These are phyloP conservation scores for Penicillium lividum DNA, from an alignment of 495 filamentous ascomycete genomes.

Conservation along the genomic window DNA sequence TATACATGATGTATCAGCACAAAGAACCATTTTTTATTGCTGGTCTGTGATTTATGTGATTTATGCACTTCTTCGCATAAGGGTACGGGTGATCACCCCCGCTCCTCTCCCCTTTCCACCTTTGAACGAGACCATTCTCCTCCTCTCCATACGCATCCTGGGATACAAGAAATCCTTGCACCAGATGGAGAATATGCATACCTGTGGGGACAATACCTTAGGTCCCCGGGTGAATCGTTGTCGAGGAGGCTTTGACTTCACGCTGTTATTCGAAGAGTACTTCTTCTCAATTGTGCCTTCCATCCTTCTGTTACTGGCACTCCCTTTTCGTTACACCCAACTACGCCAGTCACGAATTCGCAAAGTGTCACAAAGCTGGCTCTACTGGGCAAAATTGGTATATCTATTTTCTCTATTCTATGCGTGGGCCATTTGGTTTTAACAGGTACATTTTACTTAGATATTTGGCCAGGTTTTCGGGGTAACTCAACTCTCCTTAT, in stretches of 20 bases:
- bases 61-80: background rate
- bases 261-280: background rate
- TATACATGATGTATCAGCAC: background rate
- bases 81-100: background rate
- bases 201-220: background rate
- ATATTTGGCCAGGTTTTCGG: background rate
- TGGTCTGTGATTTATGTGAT: background rate
- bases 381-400: background rate
- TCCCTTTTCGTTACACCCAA: background rate
- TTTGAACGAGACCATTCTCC: background rate
- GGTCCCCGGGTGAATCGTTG: background rate
- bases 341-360: background rate
- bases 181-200: background rate
- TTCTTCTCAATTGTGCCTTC: background rate
- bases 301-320: background rate
- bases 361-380: background rate
- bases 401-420: background rate
- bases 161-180: background rate
- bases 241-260: background rate
- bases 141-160: background rate
- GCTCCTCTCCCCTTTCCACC: background rate
- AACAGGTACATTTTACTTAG: background rate
- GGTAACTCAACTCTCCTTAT: background rate
- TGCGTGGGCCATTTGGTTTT: background rate
- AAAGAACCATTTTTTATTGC: background rate